phyloP scores from a whole-genome alignment of 23 red algal species.

The Cyanidioschyzon merolae region DNA sequence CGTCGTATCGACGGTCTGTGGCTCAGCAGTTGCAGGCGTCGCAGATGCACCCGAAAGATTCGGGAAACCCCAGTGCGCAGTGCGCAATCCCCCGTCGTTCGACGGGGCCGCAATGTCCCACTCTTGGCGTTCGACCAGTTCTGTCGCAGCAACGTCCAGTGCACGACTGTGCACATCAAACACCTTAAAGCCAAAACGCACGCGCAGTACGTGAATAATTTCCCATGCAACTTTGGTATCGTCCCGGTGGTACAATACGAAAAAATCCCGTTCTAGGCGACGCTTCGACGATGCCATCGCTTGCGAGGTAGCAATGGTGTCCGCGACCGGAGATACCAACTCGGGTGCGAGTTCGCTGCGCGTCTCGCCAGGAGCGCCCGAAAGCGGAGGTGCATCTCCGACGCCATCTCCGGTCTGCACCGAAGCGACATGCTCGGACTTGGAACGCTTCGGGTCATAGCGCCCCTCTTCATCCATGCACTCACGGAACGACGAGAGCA shows the following conservation, averaged over 20 bases:
- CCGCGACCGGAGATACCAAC: background rate
- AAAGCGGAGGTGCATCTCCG: background rate
- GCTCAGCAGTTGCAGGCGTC: too few relatives aligned
- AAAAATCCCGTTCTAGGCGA: background rate
- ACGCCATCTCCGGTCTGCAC: background rate
- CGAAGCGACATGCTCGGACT: background rate
- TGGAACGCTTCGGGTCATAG: background rate
- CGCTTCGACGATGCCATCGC: background rate
- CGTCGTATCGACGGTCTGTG: too few relatives aligned
- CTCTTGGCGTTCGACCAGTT: background rate
- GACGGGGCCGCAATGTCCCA: background rate
- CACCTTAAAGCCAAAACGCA: background rate
- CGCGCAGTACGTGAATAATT: background rate
- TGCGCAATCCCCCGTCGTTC: background rate
- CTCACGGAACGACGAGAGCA: conserved; percentile 2
- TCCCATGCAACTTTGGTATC: conserved; percentile 10
- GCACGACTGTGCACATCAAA: conserved; percentile 12
- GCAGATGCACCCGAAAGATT: too few relatives aligned
- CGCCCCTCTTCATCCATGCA: background rate
- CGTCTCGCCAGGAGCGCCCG: background rate
- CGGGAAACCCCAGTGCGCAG: too few relatives aligned
- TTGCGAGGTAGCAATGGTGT: background rate
- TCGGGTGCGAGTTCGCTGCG: background rate
- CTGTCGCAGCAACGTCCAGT: background rate
- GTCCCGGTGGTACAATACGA: background rate